These are phyloP conservation scores for Penicillium sp. DNA, from an alignment of 2,329 filamentous ascomycete species.

Conservation along the genomic window DNA sequence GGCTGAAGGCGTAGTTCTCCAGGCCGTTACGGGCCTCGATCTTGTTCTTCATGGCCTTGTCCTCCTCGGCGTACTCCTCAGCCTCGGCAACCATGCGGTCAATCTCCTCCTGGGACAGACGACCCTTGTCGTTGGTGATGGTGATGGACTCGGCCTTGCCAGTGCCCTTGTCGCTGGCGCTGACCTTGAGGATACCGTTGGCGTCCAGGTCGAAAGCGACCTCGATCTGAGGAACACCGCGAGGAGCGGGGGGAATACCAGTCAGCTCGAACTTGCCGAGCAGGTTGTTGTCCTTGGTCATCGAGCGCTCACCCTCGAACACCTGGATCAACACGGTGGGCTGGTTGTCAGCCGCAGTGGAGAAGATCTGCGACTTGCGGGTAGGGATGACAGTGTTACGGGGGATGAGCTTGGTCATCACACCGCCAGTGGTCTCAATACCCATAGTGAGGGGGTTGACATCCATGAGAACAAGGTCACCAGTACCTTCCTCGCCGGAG, in stretches of 20 bases:
- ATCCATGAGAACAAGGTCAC: slow-evolving; percentile 88
- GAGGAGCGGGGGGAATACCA: slow-evolving; percentile 88
- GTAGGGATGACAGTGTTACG: slow-evolving; percentile 94
- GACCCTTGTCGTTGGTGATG: slow-evolving; percentile 99
- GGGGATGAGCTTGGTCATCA: slow-evolving; percentile 96
- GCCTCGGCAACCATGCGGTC: slow-evolving; percentile 99
- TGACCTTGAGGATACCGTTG: slow-evolving; percentile 97
- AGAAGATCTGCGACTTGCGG: slow-evolving; percentile 97
- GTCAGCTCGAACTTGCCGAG: slow-evolving; percentile 99
- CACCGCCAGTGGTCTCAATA: slow-evolving; percentile 95
- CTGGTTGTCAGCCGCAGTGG: slow-evolving; percentile 94
- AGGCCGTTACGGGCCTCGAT: slow-evolving; percentile 95
- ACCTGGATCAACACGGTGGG: slow-evolving; percentile 93
- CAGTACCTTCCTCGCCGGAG: slow-evolving; percentile 78
- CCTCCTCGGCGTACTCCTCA: slow-evolving; percentile 98
- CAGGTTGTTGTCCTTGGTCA: slow-evolving; percentile 96
- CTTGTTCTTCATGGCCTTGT: slow-evolving; percentile 96
- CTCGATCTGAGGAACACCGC: slow-evolving; percentile 97
- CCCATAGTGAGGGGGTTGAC: slow-evolving; percentile 94
- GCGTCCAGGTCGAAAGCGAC: slow-evolving; percentile 96
- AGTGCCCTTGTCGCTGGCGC: slow-evolving; percentile 94
- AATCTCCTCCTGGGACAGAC: slow-evolving; percentile 93
- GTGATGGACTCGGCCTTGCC: slow-evolving; percentile 97
- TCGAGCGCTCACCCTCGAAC: slow-evolving; percentile 85
- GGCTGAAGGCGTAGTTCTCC: slow-evolving; percentile 98